phyloP scores from a whole-genome alignment of 306 rosid species.

The Cicer arietinum region DNA sequence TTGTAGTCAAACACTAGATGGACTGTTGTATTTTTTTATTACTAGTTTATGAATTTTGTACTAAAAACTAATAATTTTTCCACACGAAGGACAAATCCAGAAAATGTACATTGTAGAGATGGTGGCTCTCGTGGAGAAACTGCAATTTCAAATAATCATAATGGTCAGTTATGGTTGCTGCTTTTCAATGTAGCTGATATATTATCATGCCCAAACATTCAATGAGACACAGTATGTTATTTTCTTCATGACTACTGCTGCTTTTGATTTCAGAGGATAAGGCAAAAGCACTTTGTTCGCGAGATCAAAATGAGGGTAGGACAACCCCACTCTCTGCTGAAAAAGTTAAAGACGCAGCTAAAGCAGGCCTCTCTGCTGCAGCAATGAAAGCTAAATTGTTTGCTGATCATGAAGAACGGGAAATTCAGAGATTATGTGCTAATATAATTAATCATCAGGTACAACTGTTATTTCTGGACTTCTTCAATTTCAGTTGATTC shows the following conservation, averaged over 20 bases:
- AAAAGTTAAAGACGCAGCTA: conserved; percentile 86
- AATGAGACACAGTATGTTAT: conserved; percentile 28
- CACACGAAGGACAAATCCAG: conserved; percentile 70
- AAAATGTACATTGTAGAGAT: conserved; percentile 60
- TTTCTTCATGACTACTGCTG: conserved; percentile 38
- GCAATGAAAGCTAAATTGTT: conserved; percentile 95
- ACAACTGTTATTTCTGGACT: conserved; percentile 35
- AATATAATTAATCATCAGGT: conserved; percentile 96
- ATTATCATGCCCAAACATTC: conserved; percentile 29
- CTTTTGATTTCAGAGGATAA: conserved; percentile 65
- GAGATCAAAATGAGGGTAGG: conserved; percentile 68
- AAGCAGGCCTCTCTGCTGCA: conserved; percentile 96
- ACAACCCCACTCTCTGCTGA: conserved; percentile 66
- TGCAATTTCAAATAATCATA: conserved; percentile 64
- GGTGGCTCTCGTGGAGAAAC: conserved; percentile 65
- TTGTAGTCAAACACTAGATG: conserved; percentile 28
- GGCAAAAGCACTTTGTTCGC: conserved; percentile 57
- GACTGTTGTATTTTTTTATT: conserved; percentile 34
- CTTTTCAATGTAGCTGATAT: conserved; percentile 18
- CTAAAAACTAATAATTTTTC: conserved; percentile 38
- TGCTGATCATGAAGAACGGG: conserved; percentile 99
- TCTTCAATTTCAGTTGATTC: conserved; percentile 13
- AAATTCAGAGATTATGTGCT: conserved; percentile 97
- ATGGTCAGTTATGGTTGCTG: conserved; percentile 61
- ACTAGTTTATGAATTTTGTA: conserved; percentile 46